A percentile compares a stretch with the other conserved stretches of the same genome.
Conservation (phyloP, 148 eudicot species). For the Rhododendron griersonianum region DNA sequence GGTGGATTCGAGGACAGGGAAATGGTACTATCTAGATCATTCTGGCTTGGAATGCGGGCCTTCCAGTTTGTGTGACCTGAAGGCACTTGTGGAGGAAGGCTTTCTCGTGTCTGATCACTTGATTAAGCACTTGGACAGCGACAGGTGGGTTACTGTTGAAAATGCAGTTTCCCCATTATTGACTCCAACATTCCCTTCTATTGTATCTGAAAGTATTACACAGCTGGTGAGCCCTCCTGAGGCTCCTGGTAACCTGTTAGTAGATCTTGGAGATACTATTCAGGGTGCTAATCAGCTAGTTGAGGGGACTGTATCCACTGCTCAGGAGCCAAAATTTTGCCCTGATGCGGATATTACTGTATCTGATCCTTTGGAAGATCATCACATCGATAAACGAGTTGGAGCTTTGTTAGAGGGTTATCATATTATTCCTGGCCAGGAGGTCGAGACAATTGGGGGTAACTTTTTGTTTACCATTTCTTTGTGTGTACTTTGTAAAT, state of each 20-base stretch:
- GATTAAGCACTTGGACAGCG: conserved; percentile 73
- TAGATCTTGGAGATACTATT: conserved; percentile 49
- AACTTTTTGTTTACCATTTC: conserved; percentile 15
- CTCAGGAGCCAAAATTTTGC: conserved; percentile 19
- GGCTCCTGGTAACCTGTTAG: conserved; percentile 76
- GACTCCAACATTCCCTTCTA: conserved; percentile 49
- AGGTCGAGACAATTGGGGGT: conserved; percentile 76
- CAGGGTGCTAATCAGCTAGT: conserved; percentile 19
- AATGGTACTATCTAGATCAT: conserved; percentile 87
- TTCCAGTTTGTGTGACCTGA: conserved; percentile 65
- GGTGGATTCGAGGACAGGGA: conserved; percentile 47
- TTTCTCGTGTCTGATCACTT: conserved; percentile 81
- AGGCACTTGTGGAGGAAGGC: conserved; percentile 71
- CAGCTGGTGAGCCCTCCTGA: conserved; percentile 78
- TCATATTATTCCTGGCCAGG: conserved; percentile 67
- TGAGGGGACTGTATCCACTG: conserved; percentile 27
- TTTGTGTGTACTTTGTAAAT: background rate
- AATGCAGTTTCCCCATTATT: conserved; percentile 88
- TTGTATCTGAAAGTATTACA: conserved; percentile 60
- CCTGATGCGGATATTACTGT: conserved; percentile 18
- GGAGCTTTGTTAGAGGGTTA: conserved; percentile 62
- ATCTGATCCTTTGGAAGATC: conserved; percentile 31
- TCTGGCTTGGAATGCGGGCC: conserved; percentile 81
- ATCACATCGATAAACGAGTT: conserved; percentile 73
- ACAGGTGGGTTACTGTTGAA: conserved; percentile 96